phyloP scores from a whole-genome alignment of 371 early-diverging fungal genomes.

The Mortierella sp. region DNA sequence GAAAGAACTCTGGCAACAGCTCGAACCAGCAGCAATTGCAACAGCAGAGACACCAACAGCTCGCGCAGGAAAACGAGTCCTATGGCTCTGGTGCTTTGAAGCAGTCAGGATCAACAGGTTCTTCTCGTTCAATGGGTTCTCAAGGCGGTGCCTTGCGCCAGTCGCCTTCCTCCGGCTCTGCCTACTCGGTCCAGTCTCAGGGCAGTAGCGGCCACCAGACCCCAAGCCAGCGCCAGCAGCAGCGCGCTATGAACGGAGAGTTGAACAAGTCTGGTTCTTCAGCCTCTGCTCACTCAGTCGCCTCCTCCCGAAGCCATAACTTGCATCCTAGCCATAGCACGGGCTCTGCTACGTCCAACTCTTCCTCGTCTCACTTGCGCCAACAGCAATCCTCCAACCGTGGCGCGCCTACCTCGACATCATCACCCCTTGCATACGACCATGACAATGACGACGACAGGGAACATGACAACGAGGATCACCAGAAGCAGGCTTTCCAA shows the following conservation, averaged over 20 bases:
- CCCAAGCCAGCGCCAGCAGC: constrained; percentile 37
- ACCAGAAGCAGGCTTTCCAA: constrained; percentile 55
- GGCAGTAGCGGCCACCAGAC: constrained; percentile 23
- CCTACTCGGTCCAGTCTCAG: constrained; percentile 22
- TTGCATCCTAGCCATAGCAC: constrained; percentile 21
- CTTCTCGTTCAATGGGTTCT: constrained; percentile 38
- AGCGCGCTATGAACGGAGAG: constrained; percentile 30
- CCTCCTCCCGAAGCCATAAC: constrained; percentile 23
- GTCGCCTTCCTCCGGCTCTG: constrained; percentile 33
- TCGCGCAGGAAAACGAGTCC: constrained; percentile 14
- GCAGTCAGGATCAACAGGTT: constrained; percentile 43
- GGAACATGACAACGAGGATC: constrained; percentile 32
- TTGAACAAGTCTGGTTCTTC: constrained; percentile 51
- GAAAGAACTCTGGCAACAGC: constrained; percentile 40
- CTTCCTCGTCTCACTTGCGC: constrained; percentile 20
- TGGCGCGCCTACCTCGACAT: constrained; percentile 42
- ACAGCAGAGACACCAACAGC: constrained; percentile 37
- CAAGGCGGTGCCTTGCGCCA: constrained; percentile 30
- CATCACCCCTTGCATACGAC: constrained; percentile 36
- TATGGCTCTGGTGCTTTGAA: constrained; percentile 28
- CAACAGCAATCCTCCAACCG: constrained; percentile 14
- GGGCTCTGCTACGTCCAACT: constrained; percentile 26
- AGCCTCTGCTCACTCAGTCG: constrained; percentile 28
- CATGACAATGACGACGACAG: constrained; percentile 36
- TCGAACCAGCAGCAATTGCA: constrained; percentile 23